Evolutionary conservation across 225 moss, liverwort and hornwort genomes (phyloP).

Genomic region (Thuidium tamariscinum): DNA sequence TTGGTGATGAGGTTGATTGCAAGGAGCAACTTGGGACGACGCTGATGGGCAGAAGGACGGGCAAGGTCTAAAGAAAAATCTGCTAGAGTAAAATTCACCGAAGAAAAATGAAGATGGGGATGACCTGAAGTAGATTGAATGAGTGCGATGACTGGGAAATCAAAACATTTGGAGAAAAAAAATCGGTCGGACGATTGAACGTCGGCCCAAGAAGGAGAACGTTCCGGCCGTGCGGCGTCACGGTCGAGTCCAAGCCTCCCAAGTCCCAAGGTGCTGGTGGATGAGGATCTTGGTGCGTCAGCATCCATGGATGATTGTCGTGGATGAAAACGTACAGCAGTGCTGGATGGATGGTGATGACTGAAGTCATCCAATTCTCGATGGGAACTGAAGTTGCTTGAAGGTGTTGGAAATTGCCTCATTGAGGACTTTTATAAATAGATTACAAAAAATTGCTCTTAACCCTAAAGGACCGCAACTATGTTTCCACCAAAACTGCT

Average conservation of each 20-base stretch:
- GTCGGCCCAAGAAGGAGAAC: background rate
- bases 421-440: no score
- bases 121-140: background rate
- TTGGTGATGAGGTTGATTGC: background rate
- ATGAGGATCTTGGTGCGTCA: background rate
- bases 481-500: no score
- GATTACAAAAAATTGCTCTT: no score
- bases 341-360: background rate
- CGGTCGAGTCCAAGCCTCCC: background rate
- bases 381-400: background rate
- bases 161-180: background rate
- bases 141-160: background rate
- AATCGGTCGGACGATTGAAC: background rate
- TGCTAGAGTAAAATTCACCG: background rate
- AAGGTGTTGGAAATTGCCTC: no score
- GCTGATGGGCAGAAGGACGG: background rate
- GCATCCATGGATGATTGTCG: background rate
- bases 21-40: background rate
- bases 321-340: background rate
- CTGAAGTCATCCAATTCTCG: background rate
- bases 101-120: background rate
- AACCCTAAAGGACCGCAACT: no score
- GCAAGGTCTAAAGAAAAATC: background rate
- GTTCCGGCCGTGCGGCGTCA: background rate
- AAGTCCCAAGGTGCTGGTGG: background rate